Evolutionary conservation across 1,139 yeast species (phyloP), one percentile per base, ranked within the genome.

Genomic region (Tardiomyces depauwii): DNA sequence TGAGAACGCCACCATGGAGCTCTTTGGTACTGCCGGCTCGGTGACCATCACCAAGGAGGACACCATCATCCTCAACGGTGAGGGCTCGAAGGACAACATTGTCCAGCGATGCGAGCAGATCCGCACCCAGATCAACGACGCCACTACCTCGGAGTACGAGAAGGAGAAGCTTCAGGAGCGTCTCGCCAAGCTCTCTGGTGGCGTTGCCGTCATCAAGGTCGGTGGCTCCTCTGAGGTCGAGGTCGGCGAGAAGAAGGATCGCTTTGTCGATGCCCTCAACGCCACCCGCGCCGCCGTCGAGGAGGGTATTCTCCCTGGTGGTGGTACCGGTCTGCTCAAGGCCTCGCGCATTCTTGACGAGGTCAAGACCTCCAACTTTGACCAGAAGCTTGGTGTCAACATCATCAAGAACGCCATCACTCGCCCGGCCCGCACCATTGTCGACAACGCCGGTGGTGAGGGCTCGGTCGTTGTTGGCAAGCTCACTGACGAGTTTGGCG

Each of bases 241-340:
- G 74, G 99, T 91, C 57, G 95, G 97, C 65, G 99, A 91, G 76
- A 93, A 91, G 95, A 91, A 91, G 76, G 99, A 91, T 69, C 88
- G 99, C 74, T 93, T 89, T 65, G 98, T 93, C 61, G 99, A 91
- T 73, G 98, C 99, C 44, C 78, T 91, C 65, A 91, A 93, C 67
- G 98, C 99, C 50, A 93, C 98, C 49, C 88, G 98, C 74, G 98
- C 99, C 57, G 99, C 99, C 54, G 98, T 91, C 54, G 95, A 91
- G 72, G 98, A 91, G 71, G 99, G 99, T 74, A 91, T 93, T 64
- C 78, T 91, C 59, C 98, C 98, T 66, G 99, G 99, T 74, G 99
- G 98, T 69, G 99, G 99, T 74, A 91, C 97, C 58, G 98, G 98
- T 55, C 78, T 91, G 66, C 80, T 89, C 62, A 91, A 91, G 79